Evolutionary conservation across 1,284 basidiomycete genomes (phyloP).

Genomic region (Apiotrichum siamense): DNA sequence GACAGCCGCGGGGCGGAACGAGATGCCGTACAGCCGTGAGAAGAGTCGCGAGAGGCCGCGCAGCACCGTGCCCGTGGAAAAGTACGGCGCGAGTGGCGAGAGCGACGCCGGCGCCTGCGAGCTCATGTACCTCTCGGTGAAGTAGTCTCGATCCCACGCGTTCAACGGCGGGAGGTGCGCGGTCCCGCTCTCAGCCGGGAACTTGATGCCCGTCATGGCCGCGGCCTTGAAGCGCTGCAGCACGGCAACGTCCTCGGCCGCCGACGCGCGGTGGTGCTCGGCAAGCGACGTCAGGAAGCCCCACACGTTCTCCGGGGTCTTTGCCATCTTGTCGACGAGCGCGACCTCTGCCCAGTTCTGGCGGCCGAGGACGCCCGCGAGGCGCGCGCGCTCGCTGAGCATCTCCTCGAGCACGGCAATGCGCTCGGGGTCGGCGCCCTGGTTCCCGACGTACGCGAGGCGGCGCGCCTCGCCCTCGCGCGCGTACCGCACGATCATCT

Average conservation of each 20-base stretch:
- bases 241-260: slow-evolving; percentile 62
- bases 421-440: slow-evolving; percentile 50
- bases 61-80: slow-evolving; percentile 76
- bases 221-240: slow-evolving; percentile 69
- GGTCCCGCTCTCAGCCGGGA: neutral
- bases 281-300: slow-evolving; percentile 74
- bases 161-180: slow-evolving; percentile 59
- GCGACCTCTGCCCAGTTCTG: slow-evolving; percentile 77
- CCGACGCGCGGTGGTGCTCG: slow-evolving; percentile 67
- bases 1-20: slow-evolving; percentile 60
- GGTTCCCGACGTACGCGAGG: slow-evolving; percentile 68
- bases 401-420: slow-evolving; percentile 65
- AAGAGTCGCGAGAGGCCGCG: slow-evolving; percentile 81
- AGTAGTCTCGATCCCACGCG: slow-evolving; percentile 91
- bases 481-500: slow-evolving; percentile 84
- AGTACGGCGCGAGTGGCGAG: slow-evolving; percentile 58
- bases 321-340: slow-evolving; percentile 90
- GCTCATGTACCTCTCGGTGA: slow-evolving; percentile 47
- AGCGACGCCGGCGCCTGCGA: slow-evolving; percentile 51
- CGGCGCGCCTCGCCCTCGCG: slow-evolving; percentile 73
- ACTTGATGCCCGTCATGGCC: slow-evolving; percentile 51
- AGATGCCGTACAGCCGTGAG: slow-evolving; percentile 77
- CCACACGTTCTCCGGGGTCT: slow-evolving; percentile 78
- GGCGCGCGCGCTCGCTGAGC: slow-evolving; percentile 64
- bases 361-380: slow-evolving; percentile 74